Base-by-base conservation (phyloP, 306 rosid species). In the Lablab purpureus region DNA sequence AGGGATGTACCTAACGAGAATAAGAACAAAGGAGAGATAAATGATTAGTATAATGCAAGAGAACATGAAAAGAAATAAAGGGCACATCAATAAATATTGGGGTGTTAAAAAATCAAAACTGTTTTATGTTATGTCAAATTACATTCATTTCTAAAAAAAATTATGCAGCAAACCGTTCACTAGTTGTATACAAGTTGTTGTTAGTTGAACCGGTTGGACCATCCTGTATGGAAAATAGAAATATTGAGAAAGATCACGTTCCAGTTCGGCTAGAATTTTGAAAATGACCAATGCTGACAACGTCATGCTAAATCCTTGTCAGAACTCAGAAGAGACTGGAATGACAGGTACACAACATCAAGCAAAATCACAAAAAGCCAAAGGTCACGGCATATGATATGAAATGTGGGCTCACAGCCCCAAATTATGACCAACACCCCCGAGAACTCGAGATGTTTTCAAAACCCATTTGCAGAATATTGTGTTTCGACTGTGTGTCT, bases 271-370 rank as follows among this genome's bases (percentile, higher is more conserved):
- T 36, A 10, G 34, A 76, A 67, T 28, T 67, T 54, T 28, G 80
- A 83, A 68, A 74, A 50, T 51, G 81, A 75, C 70, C 13, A 75
- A n/a, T 71, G 21, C 69, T 41, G 28, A 28, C 66, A 43, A 17
- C 41, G 50, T 58, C 23, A 50, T 27, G 56, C 67, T 80, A 28
- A 72, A 73, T 73, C 68, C 71, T 66, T 73, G 69, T 63, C 59
- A 60, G 63, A 41, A 67, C 72, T 67, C 72, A 65, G 67, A 21
- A 17, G 50, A 47, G 36, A 75, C 58, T 46, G 71, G 62, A 56
- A 37, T 71, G 83, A 81, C 67, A 76, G 71, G 60, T 40, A 73
- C 40, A 52, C 79, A 45, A 23, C 76, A 73, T 55, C 22, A 75
- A 56, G 18, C 11, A 40, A 65, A 65, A 51, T 51, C 28, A 49